These are phyloP conservation scores for Erodium moschatum DNA, from an alignment of 441 rosid species.

Conservation along the genomic window DNA sequence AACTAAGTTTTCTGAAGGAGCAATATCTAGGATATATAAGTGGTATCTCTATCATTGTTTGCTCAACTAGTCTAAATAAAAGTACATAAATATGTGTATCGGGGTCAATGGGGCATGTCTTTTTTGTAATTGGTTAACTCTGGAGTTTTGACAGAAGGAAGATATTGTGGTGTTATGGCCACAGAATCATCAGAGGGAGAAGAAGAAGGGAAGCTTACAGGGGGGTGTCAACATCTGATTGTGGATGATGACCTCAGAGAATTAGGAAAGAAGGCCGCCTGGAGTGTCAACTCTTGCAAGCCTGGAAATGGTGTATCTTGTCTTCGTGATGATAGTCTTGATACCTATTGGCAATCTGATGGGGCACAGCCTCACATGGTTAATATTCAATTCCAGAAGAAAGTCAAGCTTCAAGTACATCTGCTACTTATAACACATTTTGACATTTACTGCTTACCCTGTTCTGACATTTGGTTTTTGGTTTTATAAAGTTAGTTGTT, in stretches of 20 bases:
- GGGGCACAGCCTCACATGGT: slow-evolving; percentile 90
- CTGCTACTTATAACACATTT: not conserved
- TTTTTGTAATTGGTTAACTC: not conserved
- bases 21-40: too few relatives aligned
- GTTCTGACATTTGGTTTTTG: slow-evolving; percentile 7
- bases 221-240: slow-evolving; percentile 49
- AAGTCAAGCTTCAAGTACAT: slow-evolving; percentile 74
- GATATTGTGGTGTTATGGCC: slow-evolving; percentile 39
- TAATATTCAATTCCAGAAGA: slow-evolving; percentile 85
- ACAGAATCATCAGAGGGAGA: slow-evolving; percentile 81
- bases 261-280: slow-evolving; percentile 86
- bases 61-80: too few relatives aligned
- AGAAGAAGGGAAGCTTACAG: slow-evolving; percentile 81
- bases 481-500: slow-evolving; percentile 50
- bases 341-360: slow-evolving; percentile 92
- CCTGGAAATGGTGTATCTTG: slow-evolving; percentile 76
- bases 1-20: too few relatives aligned
- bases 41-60: too few relatives aligned
- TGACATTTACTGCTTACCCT: not conserved
- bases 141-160: not conserved
- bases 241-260: slow-evolving; percentile 81
- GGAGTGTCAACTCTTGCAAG: slow-evolving; percentile 97
- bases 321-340: slow-evolving; percentile 80
- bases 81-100: too few relatives aligned
- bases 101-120: too few relatives aligned